Base-by-base conservation (phyloP, 768 basidiomycete species). In the Serpula lacrymans region DNA sequence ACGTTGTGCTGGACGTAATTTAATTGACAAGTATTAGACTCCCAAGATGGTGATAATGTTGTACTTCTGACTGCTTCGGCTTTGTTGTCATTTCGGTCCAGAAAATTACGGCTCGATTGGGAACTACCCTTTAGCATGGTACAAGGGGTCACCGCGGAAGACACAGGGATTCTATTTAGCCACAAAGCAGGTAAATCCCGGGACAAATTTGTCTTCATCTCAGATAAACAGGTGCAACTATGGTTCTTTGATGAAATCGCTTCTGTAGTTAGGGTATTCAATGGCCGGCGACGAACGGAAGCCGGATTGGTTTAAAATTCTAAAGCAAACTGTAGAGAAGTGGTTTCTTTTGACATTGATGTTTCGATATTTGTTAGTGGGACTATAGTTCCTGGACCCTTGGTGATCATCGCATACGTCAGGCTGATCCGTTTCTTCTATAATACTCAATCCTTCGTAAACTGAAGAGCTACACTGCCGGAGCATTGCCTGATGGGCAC, bases 101-200 rank as follows among this genome's bases (percentile, higher is more conserved):
- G 78, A 59, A 89, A 78, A 57, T 75, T 98, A 26, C 78, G 79
- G 24, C 76, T 95, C 4, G 82, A 87, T 29, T 99, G 94, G 95
- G 92, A 97, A 49, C 68, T 97, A 11, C 84, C 92, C 0, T 81
- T 98, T 58, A 78, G 78, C 14, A 82, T 89, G 49, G 79, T 97
- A 3, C 83, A 88, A 59, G 89, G 88, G 13, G 80, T 98, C 32
- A 86, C 83, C 3, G 81, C 90, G 20, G 94, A 97, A 57, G 84
- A 93, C 54, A 89, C 81, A 12, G 94, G 94, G 1, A 89, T 99
- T 54, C 78, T 87, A 13, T 88, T 92, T 55, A 77, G 84, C 11
- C 80, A 93, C 62, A 94, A 87, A 53, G 67, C 72, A 2, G 88
- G 88, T 43, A 78, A 70, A 54, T 84, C 83, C 42, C 71, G 80